Evolutionary conservation across 2,329 filamentous ascomycete species (phyloP).

Genomic region (Bimuria novae-zelandiae): DNA sequence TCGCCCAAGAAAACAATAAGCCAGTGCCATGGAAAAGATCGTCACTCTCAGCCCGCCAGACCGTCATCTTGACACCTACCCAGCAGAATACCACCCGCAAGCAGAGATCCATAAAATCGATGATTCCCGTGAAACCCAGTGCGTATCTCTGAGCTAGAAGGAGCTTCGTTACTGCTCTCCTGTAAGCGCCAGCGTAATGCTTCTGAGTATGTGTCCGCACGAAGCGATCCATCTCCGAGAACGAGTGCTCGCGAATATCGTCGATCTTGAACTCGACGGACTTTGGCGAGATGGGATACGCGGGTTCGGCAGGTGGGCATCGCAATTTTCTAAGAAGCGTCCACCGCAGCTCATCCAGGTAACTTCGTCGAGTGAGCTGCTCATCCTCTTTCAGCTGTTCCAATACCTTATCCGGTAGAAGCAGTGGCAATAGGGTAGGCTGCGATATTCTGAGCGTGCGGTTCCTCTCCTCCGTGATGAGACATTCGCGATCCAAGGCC

Average conservation of each 20-base stretch:
- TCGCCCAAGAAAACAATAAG: constrained; percentile 14
- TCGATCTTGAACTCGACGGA: constrained; percentile 21
- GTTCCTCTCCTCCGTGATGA: constrained; percentile 57
- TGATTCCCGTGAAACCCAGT: constrained; percentile 43
- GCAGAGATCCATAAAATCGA: constrained; percentile 74
- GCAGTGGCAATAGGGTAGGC: constrained; percentile 53
- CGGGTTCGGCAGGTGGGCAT: constrained; percentile 46
- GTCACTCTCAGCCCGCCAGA: neutral
- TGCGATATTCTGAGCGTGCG: constrained; percentile 63
- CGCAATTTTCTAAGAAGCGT: constrained; percentile 42
- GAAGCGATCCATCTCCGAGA: constrained; percentile 48
- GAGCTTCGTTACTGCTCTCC: constrained; percentile 44
- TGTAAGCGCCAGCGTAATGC: constrained; percentile 38
- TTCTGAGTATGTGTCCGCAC: constrained; percentile 24
- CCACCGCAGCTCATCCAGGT: constrained; percentile 43
- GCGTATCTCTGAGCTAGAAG: constrained; percentile 50
- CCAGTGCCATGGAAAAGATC: neutral
- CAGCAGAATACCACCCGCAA: constrained; percentile 64
- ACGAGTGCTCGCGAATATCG: constrained; percentile 46
- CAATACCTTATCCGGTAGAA: constrained; percentile 42
- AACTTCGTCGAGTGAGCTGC: constrained; percentile 9
- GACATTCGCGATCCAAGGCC: constrained; percentile 64
- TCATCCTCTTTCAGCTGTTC: constrained; percentile 28
- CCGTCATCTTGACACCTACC: constrained; percentile 15
- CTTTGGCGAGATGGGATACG: constrained; percentile 38